Base-by-base conservation (phyloP, 768 basidiomycete genomes). In the Xanthoconium purpureum region DNA sequence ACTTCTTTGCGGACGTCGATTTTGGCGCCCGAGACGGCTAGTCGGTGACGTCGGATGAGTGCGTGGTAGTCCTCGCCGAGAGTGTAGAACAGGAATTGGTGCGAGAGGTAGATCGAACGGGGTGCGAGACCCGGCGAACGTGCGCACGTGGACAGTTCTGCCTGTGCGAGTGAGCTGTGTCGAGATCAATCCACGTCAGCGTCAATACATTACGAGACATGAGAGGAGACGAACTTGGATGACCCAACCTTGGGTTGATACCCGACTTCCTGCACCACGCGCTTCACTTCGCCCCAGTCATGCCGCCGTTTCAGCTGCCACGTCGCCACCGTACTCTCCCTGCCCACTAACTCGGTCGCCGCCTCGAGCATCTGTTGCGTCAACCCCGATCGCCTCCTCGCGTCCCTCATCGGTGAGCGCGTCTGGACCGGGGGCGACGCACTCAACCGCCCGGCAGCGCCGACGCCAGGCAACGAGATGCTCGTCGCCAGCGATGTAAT, bases 11-110 rank as follows among this genome's bases (percentile, higher is more conserved):
- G 81, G 8, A 92, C 91, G 14, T 86, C 82, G 52, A 94, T 80
- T 77, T 81, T 84, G 37, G 65, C 47, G 2, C 80, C 83, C 1
- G 75, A 70, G 35, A 86, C 75, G 54, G 84, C 83, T 45, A 89
- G 77, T 52, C 83, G 81, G 58, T 81, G 82, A 5, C 79, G 78
- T 35, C 84, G 83, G 37, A 87, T 81, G n/a, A 89, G 81, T 0
- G 89, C 87, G 54, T 91, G 85, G 65, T 92, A 91, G 62, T 93
- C 86, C 59, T 87, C 84, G 13, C 84, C 83, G 1, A 93, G 78
- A 2, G 84, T 79, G 62, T 83, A 80, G 76, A 96, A 96, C 12
- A 85, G 77, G 67, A 96, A 91, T 57, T 95, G 91, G 61, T 92
- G 89, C 0, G 85, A 83, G 17, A 91, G 84, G 70, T 96, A 96